Conservation (phyloP, 208 protist genomes). For the Trypanosoma melophagium region DNA sequence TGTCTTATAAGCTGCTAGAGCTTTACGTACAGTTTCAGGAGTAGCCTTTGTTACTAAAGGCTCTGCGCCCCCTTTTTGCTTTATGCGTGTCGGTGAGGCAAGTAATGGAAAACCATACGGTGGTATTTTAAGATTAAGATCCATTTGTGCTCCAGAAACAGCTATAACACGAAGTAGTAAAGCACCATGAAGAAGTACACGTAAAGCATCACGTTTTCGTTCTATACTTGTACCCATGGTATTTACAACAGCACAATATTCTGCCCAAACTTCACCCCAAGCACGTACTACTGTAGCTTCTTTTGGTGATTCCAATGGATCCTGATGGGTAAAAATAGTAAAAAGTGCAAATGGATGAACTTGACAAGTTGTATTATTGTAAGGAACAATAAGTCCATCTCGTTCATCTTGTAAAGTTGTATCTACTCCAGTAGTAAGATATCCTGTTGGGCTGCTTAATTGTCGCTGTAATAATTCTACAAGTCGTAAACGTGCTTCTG, state of each 20-base stretch:
- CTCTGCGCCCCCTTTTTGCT: slow-evolving; percentile 26
- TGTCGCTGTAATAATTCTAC: slow-evolving; percentile 83
- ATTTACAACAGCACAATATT: slow-evolving; percentile 65
- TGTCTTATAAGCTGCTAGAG: slow-evolving; percentile 61
- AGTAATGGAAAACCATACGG: slow-evolving; percentile 82
- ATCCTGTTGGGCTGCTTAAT: slow-evolving; percentile 75
- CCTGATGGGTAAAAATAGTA: slow-evolving; percentile 73
- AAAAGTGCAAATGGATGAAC: slow-evolving; percentile 84
- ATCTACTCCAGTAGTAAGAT: slow-evolving; percentile 71
- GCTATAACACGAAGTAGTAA: slow-evolving; percentile 73
- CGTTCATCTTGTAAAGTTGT: slow-evolving; percentile 59
- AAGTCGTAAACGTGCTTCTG: slow-evolving; percentile 58
- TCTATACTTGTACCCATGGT: slow-evolving; percentile 62
- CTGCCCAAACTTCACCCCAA: slow-evolving; percentile 86
- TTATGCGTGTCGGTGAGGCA: slow-evolving; percentile 50
- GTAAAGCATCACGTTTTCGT: slow-evolving; percentile 75
- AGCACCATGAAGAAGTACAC: slow-evolving; percentile 78
- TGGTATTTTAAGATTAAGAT: slow-evolving; percentile 75
- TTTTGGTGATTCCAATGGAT: slow-evolving; percentile 49
- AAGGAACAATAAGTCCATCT: slow-evolving; percentile 60
- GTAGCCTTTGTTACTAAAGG: slow-evolving; percentile 40
- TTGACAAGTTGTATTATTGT: slow-evolving; percentile 71
- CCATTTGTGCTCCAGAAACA: slow-evolving; percentile 62
- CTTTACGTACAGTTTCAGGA: slow-evolving; percentile 66
- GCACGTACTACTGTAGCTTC: slow-evolving; percentile 68